A percentile compares a stretch with the other conserved stretches of the same genome.
Conservation (phyloP, 2,329 filamentous ascomycete genomes). For the Aspergillus piperis region DNA sequence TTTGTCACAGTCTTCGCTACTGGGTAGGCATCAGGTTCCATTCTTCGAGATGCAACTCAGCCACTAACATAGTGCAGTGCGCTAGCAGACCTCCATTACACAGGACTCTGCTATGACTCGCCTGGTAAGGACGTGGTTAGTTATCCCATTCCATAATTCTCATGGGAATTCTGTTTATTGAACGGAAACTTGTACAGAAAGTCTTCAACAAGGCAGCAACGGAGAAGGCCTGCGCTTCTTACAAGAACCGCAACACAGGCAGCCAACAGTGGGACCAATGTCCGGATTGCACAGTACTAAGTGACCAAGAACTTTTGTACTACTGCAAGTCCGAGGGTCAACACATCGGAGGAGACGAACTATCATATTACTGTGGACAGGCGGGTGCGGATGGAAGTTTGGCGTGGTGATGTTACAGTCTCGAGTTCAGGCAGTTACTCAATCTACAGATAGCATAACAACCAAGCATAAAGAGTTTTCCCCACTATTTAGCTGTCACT, state of each 20-base stretch:
- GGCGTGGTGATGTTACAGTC: conserved; percentile 13
- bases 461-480: not conserved
- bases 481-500: not conserved
- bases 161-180: not conserved
- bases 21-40: not conserved
- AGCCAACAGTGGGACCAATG: conserved; percentile 24
- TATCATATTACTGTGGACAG: conserved; percentile 24
- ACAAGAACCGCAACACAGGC: conserved; percentile 26
- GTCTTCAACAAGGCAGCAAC: conserved; percentile 20
- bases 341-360: conserved; percentile 26
- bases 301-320: conserved; percentile 16
- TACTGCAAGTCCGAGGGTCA: conserved; percentile 24
- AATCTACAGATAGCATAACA: not conserved
- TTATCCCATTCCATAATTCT: not conserved
- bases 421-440: not conserved
- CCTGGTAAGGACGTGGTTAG: conserved; percentile 16
- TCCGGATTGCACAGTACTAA: conserved; percentile 22
- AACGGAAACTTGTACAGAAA: conserved; percentile 11
- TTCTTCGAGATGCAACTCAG: not conserved
- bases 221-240: conserved; percentile 21
- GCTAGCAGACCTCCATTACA: conserved; percentile 18
- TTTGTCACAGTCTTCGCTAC: conserved; percentile 10
- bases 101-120: conserved; percentile 18
- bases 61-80: conserved; percentile 9
- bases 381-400: conserved; percentile 19